A percentile compares a stretch with the other conserved stretches of the same genome.
These are phyloP conservation scores for Fusarium mexicanum DNA, from an alignment of 2,329 filamentous ascomycete genomes.

Conservation along the genomic window DNA sequence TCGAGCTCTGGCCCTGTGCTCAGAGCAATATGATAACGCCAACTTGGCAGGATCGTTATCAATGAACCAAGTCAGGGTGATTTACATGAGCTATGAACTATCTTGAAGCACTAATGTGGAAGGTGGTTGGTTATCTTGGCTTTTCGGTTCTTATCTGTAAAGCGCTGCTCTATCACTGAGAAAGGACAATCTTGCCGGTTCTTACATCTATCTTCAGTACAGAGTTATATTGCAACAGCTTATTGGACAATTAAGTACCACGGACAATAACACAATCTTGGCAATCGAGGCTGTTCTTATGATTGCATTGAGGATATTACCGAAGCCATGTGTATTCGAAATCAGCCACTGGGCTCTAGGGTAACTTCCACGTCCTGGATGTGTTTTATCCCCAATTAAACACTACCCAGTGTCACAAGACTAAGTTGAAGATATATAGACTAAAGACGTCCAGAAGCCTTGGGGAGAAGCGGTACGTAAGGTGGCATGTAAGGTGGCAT, in stretches of 20 bases:
- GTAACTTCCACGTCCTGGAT: background rate
- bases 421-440: background rate
- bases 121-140: background rate
- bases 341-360: background rate
- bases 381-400: background rate
- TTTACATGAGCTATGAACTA: background rate
- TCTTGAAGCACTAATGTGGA: background rate
- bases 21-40: background rate
- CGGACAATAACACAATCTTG: background rate
- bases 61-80: background rate
- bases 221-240: background rate
- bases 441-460: background rate
- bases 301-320: too few species aligned
- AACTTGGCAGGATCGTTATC: background rate
- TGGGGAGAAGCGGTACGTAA: background rate
- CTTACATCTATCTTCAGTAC: too few species aligned
- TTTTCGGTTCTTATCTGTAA: background rate
- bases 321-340: background rate
- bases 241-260: background rate
- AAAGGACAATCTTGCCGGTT: background rate
- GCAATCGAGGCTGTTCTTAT: background rate
- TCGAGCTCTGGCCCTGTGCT: background rate
- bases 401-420: background rate
- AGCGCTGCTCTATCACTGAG: background rate
- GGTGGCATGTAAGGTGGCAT: background rate